These are phyloP conservation scores for Choiromyces venosus DNA, from an alignment of 495 filamentous ascomycete genomes.

Conservation along the genomic window DNA sequence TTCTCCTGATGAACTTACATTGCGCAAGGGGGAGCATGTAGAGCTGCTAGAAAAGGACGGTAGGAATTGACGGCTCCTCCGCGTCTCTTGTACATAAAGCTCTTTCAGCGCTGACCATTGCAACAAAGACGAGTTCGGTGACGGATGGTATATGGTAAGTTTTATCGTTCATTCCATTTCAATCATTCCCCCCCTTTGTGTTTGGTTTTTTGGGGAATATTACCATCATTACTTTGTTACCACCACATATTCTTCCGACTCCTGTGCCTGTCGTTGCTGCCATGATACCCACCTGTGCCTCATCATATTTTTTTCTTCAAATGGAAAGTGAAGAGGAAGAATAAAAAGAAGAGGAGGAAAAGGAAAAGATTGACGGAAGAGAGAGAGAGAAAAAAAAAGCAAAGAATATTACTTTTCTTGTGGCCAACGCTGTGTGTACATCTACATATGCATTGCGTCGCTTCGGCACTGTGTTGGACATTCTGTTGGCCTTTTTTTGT, in stretches of 20 bases:
- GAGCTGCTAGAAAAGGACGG: constrained; percentile 72
- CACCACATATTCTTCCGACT: neutral
- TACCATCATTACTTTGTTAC: neutral
- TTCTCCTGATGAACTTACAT: constrained; percentile 83
- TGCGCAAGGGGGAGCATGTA: constrained; percentile 81
- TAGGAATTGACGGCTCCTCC: constrained; percentile 38
- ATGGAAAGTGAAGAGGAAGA: neutral
- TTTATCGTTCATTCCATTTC: constrained; percentile 6
- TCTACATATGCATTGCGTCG: neutral
- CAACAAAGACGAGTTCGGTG: constrained; percentile 76
- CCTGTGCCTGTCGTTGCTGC: neutral
- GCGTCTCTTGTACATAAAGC: constrained; percentile 48
- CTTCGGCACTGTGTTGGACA: neutral
- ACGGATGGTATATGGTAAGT: constrained; percentile 93
- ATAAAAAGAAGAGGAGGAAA: constrained; percentile 15
- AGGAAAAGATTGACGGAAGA: neutral
- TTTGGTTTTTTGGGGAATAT: constrained; percentile 14
- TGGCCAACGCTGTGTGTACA: neutral
- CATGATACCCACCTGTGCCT: neutral
- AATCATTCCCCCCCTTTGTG: neutral
- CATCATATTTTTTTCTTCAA: constrained; percentile 7
- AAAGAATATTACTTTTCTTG: neutral
- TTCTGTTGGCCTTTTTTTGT: constrained; percentile 2
- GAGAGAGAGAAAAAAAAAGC: neutral
- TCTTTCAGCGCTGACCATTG: constrained; percentile 39